Percentiles rank a stretch among this genome's conserved stretches.
Evolutionary conservation across 257 asterid genomes (phyloP).

Genomic region (Lycium barbarum): DNA sequence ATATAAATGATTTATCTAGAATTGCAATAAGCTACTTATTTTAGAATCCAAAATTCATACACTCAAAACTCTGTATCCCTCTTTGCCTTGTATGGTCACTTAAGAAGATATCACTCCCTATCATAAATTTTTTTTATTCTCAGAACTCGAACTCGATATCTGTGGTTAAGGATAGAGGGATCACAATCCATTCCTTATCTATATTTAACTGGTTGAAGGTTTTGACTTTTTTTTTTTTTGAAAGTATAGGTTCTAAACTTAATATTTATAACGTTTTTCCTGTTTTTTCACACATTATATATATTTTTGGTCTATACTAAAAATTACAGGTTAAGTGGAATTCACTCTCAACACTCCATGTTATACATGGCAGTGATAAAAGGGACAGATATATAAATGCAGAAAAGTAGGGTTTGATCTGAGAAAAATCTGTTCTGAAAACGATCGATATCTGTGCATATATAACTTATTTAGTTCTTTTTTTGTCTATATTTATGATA

Average conservation of each 20-base stretch:
- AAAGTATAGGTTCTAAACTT: too few relatives aligned
- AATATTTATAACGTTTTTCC: too few relatives aligned
- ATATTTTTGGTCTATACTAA: background rate
- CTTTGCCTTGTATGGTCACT: background rate
- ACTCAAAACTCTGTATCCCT: background rate
- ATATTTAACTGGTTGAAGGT: too few relatives aligned
- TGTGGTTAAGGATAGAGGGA: background rate
- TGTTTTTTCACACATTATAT: too few relatives aligned
- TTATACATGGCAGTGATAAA: constrained; percentile 34
- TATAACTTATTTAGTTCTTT: constrained; percentile 31
- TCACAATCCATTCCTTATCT: background rate
- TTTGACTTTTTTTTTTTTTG: too few relatives aligned
- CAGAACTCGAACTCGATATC: accelerated
- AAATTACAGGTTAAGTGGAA: background rate
- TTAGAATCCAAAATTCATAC: background rate
- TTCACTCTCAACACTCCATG: background rate
- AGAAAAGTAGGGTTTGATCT: constrained; percentile 42
- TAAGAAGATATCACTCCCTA: background rate
- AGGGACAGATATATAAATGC: background rate
- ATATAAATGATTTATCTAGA: background rate
- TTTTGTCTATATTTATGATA: constrained; percentile 28
- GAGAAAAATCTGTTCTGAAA: constrained; percentile 45
- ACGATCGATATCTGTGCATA: constrained; percentile 47
- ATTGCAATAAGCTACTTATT: too few relatives aligned
- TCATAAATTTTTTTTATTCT: accelerated